A percentile compares a stretch with the other conserved stretches of the same genome.
These are phyloP conservation scores for Boletus semigastroideus DNA, from an alignment of 1,284 basidiomycete genomes.

Conservation along the genomic window DNA sequence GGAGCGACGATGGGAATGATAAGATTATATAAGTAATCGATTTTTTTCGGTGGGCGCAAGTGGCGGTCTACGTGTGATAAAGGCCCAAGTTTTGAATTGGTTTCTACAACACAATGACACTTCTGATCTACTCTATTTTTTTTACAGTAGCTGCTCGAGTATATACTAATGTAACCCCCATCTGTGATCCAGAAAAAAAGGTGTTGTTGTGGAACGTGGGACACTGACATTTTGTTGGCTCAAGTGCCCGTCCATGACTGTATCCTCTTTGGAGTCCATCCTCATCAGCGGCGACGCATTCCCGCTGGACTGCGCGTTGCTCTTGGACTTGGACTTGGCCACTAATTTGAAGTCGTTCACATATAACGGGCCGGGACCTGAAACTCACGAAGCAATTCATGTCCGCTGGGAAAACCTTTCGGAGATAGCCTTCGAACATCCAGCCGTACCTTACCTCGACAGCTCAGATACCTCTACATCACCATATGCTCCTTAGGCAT, in stretches of 20 bases:
- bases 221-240: too few relatives aligned
- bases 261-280: conserved; percentile 13
- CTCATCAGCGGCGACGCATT: conserved; percentile 2
- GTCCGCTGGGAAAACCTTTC: conserved; percentile 14
- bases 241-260: too few relatives aligned
- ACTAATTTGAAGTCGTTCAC: conserved; percentile 20
- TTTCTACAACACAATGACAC: neutral
- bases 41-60: too few relatives aligned
- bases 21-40: too few relatives aligned
- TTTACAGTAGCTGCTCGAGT: too few relatives aligned
- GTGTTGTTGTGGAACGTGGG: too few relatives aligned
- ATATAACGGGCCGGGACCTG: conserved; percentile 8
- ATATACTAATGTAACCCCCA: too few relatives aligned
- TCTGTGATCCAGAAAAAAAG: too few relatives aligned
- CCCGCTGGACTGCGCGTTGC: neutral
- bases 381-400: neutral
- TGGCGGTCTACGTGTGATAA: too few relatives aligned
- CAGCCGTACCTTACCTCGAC: conserved; percentile 3
- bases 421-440: conserved; percentile 14
- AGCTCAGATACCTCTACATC: conserved; percentile 11
- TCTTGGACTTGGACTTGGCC: conserved; percentile 11
- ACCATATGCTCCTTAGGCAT: conserved; percentile 20
- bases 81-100: neutral
- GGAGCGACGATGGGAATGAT: too few relatives aligned
- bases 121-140: neutral